Evolutionary conservation across 31 red algal genomes (phyloP), one percentile per base, ranked within the genome.

Genomic region (Asparagopsis taxiformis): DNA sequence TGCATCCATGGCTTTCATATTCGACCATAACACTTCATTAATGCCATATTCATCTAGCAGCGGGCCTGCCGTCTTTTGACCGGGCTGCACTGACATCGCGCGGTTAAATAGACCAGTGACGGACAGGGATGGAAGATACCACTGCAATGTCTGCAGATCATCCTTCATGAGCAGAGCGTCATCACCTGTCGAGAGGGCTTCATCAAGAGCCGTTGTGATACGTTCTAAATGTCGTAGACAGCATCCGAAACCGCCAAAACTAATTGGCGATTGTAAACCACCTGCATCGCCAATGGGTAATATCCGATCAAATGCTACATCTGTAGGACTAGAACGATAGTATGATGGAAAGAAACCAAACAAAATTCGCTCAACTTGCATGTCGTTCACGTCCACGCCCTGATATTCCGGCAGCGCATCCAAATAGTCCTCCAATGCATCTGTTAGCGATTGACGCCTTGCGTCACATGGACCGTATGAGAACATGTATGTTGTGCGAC

Each of bases 241-340:
- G 25, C 86, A 89, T 21, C 96, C 91, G 64, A 99, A 99, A 1
- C 96, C 96, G 0, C 96, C 96, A 79, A 99, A 99, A 55, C 90
- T 94, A 6, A 99, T 76, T 24, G 96, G 96, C 22, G 86, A 91
- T 38, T 94, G 96, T 36, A 94, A 31, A 43, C 96, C 96, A 3
- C 70, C 75, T 17, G 88, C 84, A 67, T 94, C 96, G 33, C 96
- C 96, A 13, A 98, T 77, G 32, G 80, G 74, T 17, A 98, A 32
- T 8, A 98, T 65, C 7, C 90, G 56, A 68, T 94, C 80, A 55
- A 72, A 98, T 2, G 26, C 51, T 0, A 89, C 53, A 48, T 75
- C 48, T 1, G 89, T 67, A 13, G 95, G 94, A 44, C 74, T 70
- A 16, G 67, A 43, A 8, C 29, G 39, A 51, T 68, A 85, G 32